phyloP scores from a whole-genome alignment of 148 eudicot genomes.

The Fagopyrum esculentum region DNA sequence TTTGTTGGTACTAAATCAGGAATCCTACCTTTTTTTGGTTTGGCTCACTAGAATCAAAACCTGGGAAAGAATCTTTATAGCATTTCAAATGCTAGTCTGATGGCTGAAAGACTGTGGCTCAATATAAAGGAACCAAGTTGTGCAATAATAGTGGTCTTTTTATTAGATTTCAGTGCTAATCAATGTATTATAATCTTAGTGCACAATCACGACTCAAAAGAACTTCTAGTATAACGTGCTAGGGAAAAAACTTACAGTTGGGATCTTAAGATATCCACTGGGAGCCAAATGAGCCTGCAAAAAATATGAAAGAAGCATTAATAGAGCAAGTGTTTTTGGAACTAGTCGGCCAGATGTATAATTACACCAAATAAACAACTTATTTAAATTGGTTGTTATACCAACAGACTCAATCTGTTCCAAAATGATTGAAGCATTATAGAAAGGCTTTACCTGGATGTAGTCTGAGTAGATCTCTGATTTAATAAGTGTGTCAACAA shows the following conservation, averaged over 20 bases:
- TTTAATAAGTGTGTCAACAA: conserved; percentile 63
- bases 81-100: no score
- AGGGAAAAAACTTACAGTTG: conserved; percentile 54
- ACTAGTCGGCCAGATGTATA: neutral
- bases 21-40: neutral
- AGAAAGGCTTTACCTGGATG: conserved; percentile 39
- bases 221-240: neutral
- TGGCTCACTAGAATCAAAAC: neutral
- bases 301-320: conserved; percentile 2
- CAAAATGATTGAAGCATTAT: no score
- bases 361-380: neutral
- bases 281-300: conserved; percentile 94
- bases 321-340: neutral
- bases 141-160: neutral
- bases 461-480: conserved; percentile 71
- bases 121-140: neutral
- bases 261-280: conserved; percentile 88
- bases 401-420: no score
- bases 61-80: no score
- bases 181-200: neutral
- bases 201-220: no score
- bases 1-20: neutral
- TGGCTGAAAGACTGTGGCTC: no score
- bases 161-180: neutral
- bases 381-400: neutral